Percentiles rank a stretch among this genome's conserved stretches.
These are phyloP conservation scores for Spizellomyces punctatus DNA, from an alignment of 192 early-diverging fungal genomes.

Conservation along the genomic window DNA sequence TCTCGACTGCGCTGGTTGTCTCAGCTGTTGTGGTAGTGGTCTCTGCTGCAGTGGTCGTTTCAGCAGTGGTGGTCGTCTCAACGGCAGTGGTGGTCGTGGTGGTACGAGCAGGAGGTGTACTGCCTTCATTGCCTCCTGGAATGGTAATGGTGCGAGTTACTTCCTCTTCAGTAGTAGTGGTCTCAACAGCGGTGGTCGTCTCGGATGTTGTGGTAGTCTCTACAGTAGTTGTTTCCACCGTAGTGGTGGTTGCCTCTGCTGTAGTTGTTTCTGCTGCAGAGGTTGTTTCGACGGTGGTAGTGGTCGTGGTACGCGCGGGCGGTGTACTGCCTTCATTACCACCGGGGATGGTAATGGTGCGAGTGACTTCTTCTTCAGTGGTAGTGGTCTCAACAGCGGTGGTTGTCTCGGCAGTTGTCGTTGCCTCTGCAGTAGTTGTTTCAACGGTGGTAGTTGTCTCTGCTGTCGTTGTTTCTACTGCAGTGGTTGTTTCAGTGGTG, in stretches of 20 bases:
- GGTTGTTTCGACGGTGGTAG: constrained; percentile 3
- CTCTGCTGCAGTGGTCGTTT: not conserved
- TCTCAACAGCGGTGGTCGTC: not conserved
- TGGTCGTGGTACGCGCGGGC: constrained; percentile 6
- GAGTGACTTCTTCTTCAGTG: too few species aligned
- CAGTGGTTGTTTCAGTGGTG: not conserved
- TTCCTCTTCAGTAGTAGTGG: not conserved
- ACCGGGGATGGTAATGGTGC: constrained; percentile 3
- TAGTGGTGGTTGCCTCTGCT: constrained; percentile 1
- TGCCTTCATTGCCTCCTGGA: not conserved
- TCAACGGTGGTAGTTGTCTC: not conserved
- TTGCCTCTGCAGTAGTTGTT: not conserved
- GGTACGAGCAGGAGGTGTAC: not conserved
- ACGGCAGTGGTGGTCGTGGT: not conserved
- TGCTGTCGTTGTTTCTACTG: not conserved
- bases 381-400: too few species aligned
- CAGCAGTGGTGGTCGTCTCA: not conserved
- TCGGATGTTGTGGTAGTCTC: not conserved
- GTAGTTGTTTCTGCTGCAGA: not conserved
- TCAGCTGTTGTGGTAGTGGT: not conserved
- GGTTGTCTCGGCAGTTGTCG: not conserved
- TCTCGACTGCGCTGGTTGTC: not conserved
- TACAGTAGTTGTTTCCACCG: not conserved
- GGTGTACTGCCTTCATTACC: not conserved
- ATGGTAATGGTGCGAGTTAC: not conserved